Evolutionary conservation across 768 basidiomycete species (phyloP), one percentile per base, ranked within the genome.

Genomic region (Sarcomyxa edulis): DNA sequence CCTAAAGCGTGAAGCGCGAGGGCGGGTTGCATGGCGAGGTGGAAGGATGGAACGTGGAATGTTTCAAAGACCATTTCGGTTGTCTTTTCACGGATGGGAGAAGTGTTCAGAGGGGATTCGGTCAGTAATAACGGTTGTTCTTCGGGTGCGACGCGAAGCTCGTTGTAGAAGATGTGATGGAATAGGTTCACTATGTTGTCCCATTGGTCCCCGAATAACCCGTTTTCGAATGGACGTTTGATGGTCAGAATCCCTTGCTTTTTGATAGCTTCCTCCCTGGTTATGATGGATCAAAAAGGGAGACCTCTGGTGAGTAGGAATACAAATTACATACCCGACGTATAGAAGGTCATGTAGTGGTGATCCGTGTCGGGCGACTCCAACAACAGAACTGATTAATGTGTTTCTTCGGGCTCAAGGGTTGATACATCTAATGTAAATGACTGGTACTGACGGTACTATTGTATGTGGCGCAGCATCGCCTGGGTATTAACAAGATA

Each of bases 101-200:
- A 91, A 50, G 89, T 88, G 72, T 93, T 93, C 50, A 91, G 75
- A n/a, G 89, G 89, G 23, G 89, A 88, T 64, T 93, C 89, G 46
- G 89, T 93, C 57, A 91, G 72, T 42, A 93, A 74, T 51, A 91
- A 84, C 47, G 89, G 89, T 71, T 91, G 87, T 69, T 91, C 88
- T 62, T 93, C 88, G 20, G 90, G 87, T 4, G 87, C 89, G 50
- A 92, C 87, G 66, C 88, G 87, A 45, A 91, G 81, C 64, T 91
- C 89, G 60, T 92, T 92, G 78, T 90, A 94, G 66, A 94, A 94
- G 23, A 90, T 93, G 71, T 93, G 90, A 62, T 92, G 89, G 90
- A 90, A 94, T 61, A 94, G 93, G 71, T 93, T 93, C 72, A 94
- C 92, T 91, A 94, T 94, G 66, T 94, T 92, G 54, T 94, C 93